Evolutionary conservation across 805 yeast genomes (phyloP), one percentile per base, ranked within the genome.

Genomic region (Pichia californica): DNA sequence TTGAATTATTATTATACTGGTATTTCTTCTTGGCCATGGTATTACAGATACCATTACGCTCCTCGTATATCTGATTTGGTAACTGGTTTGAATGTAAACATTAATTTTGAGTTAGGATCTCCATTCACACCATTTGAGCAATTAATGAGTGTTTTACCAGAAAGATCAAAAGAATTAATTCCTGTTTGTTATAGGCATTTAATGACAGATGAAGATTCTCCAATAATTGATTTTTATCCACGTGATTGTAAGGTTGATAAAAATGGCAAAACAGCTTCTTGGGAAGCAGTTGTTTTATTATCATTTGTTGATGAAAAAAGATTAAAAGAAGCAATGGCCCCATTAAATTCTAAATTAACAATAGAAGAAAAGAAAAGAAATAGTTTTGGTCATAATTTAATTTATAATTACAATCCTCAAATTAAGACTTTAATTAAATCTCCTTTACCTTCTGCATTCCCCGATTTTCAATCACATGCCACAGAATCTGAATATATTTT

Each of bases 11-110:
- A 91, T 64, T 91, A 88, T 59, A 74, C 76, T 53, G 98, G 97
- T 23, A 81, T 87, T 57, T 85, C 87, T 31, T 88, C 98, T 3
- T 91, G 99, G 99, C 82, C 86, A 36, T 91, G 98, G 99, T 91
- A 76, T 59, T 91, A 76, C 61, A 77, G 71, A 52, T 85, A 86
- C 62, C 97, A 93, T 61, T 91, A 91, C 62, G 77, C 98, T 15
- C 99, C 99, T 37, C 79, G 95, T 69, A 87, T 91, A 46, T 87
- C 96, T 5, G 98, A 91, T 64, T 71, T 91, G 48, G 63, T 74
- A 28, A 68, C 71, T 45, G 98, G 96, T 38, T 70, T 91, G 42
- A 74, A 80, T 38, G 75, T 76, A 43, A 66, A 73, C 47, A 71
- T 85, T 45, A 60, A 69, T 28, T 88, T 89, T 54, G 79, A 81